phyloP scores from a whole-genome alignment of 257 asterid genomes.

The Orobanche coerulescens region DNA sequence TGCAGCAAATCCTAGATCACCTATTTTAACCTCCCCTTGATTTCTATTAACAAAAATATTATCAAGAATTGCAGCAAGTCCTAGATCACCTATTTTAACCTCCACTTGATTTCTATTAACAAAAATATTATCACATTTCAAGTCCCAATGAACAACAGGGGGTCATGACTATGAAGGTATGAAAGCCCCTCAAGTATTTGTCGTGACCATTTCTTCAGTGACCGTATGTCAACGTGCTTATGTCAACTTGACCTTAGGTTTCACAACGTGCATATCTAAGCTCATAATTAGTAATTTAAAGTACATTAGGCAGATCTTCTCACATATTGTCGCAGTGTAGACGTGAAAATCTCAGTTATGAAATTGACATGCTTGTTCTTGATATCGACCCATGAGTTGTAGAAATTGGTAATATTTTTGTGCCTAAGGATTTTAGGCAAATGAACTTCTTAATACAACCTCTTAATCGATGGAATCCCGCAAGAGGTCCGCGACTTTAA shows the following conservation, averaged over 20 bases:
- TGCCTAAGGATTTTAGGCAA: conserved; percentile 91
- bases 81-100: too few species aligned
- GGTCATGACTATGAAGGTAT: conserved; percentile 83
- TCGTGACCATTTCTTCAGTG: conserved; percentile 90
- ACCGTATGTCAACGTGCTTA: conserved; percentile 79
- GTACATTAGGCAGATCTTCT: too few species aligned
- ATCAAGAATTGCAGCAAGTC: too few species aligned
- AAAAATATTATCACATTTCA: conserved; percentile 88
- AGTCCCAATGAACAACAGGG: conserved; percentile 89
- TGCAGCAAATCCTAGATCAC: conserved; percentile 49
- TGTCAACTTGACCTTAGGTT: conserved; percentile 26
- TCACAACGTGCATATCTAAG: not conserved
- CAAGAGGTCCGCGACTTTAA: conserved; percentile 76
- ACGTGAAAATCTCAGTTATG: conserved; percentile 45
- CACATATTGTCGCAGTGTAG: conserved; percentile 78
- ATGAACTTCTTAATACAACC: conserved; percentile 90
- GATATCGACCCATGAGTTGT: conserved; percentile 81
- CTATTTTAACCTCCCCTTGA: conserved; percentile 49
- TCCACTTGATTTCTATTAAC: too few species aligned
- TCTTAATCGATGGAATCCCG: conserved; percentile 73
- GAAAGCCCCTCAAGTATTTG: conserved; percentile 85
- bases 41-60: conserved; percentile 47
- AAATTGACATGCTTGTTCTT: conserved; percentile 85
- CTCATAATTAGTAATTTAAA: not conserved
- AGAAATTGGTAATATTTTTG: conserved; percentile 91